Evolutionary conservation across 2,329 filamentous ascomycete genomes (phyloP), one percentile per base, ranked within the genome.

Genomic region (Fonsecaea monophora): DNA sequence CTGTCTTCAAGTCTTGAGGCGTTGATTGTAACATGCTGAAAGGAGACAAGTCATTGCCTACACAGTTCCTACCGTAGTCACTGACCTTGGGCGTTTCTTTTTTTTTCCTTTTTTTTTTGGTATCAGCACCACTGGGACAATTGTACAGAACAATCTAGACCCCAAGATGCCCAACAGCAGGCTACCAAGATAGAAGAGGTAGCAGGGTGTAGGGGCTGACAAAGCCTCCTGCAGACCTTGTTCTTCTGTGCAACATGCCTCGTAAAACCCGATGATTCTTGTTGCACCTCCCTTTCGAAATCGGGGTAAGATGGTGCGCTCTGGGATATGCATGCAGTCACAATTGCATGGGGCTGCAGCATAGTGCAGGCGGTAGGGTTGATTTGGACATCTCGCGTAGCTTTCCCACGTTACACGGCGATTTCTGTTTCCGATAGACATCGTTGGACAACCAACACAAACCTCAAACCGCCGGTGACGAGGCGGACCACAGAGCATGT

Each of bases 391-490:
- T 37, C 55, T 25, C 34, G 34, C 18, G 18, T 37, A 35, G 55
- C 32, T 37, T 38, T 38, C 55, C 54, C 55, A 58, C 38, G 32
- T 58, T 37, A 37, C 55, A 35, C 45, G 45, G 45, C 45, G 45
- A 50, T 50, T 50, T 25, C 45, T 50, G 18, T 25, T 50, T 50
- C 45, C 45, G 45, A 21, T 50, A 50, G 45, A 50, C 12, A 25
- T 18, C 35, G 55, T 55, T 34, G 53, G 53, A 6, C 30, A 7
- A 21, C 18, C 40, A 38, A 34, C 9, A 15, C 12, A 34, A 58
- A 57, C 21, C 34, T 64, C 60, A 62, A 68, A 65, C 62, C 58
- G 42, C 48, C 58, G 54, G 15, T 62, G 60, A 34, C 53, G 21
- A 48, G 55, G 38, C 57, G 64, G 54, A 59, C 45, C 53, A 48